Conservation (phyloP, 1,284 basidiomycete species). For the Earliella scabrosa region DNA sequence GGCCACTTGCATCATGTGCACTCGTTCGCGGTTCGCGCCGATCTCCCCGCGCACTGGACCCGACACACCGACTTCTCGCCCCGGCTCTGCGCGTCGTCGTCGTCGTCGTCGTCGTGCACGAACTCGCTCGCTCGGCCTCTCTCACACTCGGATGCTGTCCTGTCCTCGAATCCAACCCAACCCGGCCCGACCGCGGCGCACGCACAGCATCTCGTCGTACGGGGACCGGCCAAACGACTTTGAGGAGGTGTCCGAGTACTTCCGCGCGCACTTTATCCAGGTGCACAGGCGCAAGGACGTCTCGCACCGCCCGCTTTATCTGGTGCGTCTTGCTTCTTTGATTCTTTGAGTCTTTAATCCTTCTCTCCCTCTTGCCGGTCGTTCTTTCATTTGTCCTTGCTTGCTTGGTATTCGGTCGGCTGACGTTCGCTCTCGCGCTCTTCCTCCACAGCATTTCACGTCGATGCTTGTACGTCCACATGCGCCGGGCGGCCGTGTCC, state of each 20-base stretch:
- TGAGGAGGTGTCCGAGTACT: constrained; percentile 75
- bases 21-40: too few species aligned
- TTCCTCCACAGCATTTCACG: constrained; percentile 65
- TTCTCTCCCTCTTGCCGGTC: neutral
- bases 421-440: neutral
- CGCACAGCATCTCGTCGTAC: constrained; percentile 74
- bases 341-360: neutral
- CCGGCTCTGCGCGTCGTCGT: neutral
- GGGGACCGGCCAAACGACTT: constrained; percentile 74
- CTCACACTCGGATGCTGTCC: too few species aligned
- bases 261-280: constrained; percentile 77
- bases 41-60: too few species aligned
- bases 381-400: neutral
- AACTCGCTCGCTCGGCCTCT: neutral
- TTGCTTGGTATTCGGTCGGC: neutral
- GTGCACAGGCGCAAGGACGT: constrained; percentile 70
- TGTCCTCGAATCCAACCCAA: too few species aligned
- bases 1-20: too few species aligned
- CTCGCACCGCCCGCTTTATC: constrained; percentile 60
- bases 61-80: neutral
- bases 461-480: constrained; percentile 68
- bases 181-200: too few species aligned
- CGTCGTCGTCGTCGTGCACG: neutral
- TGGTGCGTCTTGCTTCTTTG: constrained; percentile 49
- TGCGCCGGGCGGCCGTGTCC: too few species aligned